These are phyloP conservation scores for Magnusiomyces sp. DNA, from an alignment of 1,139 yeast genomes.

Conservation along the genomic window DNA sequence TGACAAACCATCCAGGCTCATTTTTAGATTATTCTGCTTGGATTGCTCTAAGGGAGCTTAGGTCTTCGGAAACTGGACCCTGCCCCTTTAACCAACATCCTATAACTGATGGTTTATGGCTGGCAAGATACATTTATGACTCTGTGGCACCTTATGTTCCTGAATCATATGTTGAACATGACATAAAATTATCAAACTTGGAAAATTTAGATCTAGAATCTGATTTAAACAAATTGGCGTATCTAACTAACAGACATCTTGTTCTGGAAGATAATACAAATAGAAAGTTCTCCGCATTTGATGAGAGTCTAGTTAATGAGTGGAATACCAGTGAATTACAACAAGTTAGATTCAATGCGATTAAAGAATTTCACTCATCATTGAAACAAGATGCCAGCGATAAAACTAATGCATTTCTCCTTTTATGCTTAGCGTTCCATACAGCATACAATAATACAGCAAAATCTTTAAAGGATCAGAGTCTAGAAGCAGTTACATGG, in stretches of 20 bases:
- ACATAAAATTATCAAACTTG: neutral
- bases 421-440: slow-evolving; percentile 2
- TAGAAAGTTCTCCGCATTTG: neutral
- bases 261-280: neutral
- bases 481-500: neutral
- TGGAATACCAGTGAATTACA: neutral
- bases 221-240: neutral
- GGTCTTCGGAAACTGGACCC: slow-evolving; percentile 4
- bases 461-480: neutral
- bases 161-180: slow-evolving; percentile 4
- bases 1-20: slow-evolving; percentile 4
- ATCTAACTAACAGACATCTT: slow-evolving; percentile 3
- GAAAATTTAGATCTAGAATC: neutral
- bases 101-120: slow-evolving; percentile 2
- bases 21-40: slow-evolving; percentile 6
- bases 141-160: neutral
- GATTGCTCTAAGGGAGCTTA: neutral
- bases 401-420: neutral
- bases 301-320: neutral
- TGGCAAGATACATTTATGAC: slow-evolving; percentile 5
- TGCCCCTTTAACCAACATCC: slow-evolving; percentile 2
- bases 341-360: neutral
- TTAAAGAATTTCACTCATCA: neutral
- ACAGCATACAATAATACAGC: neutral
- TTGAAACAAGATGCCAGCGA: neutral